Percentiles rank a stretch among this genome's conserved stretches.
Evolutionary conservation across 1,284 basidiomycete genomes (phyloP).

Genomic region (Phlebopus sp.): DNA sequence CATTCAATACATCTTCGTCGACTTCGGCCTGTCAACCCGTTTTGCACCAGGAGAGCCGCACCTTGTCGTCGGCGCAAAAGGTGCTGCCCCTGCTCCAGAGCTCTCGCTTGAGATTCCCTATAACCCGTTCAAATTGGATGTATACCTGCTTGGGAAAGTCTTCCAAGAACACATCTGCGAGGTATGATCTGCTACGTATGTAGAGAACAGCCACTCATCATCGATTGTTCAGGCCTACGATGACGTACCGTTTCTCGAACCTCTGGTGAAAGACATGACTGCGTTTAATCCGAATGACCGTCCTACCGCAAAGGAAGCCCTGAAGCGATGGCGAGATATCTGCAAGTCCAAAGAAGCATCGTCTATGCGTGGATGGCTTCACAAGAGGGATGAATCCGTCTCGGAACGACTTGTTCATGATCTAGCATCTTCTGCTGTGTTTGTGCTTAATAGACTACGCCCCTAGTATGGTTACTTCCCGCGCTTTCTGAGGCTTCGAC

Average conservation of each 20-base stretch:
- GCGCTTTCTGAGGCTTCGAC: too few relatives aligned
- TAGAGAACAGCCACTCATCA: too few relatives aligned
- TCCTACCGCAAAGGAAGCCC: neutral
- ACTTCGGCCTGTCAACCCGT: conserved; percentile 34
- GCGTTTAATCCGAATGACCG: neutral
- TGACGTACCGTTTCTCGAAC: neutral
- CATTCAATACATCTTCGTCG: conserved; percentile 34
- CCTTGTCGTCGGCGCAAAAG: neutral
- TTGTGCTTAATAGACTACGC: too few relatives aligned
- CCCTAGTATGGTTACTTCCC: too few relatives aligned
- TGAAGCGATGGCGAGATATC: neutral
- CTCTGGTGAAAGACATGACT: neutral
- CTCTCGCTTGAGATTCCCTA: neutral
- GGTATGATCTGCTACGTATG: neutral
- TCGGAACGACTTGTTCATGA: too few relatives aligned
- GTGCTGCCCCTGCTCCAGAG: neutral
- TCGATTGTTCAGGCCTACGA: too few relatives aligned
- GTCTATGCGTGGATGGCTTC: too few relatives aligned
- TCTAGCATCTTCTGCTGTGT: too few relatives aligned
- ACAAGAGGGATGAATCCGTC: too few relatives aligned
- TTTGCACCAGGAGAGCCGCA: conserved; percentile 10
- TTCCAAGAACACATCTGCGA: neutral
- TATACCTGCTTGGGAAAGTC: neutral
- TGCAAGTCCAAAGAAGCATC: neutral
- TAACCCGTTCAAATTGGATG: neutral